phyloP scores from a whole-genome alignment of 2,329 filamentous ascomycete genomes.

The Venturia nashicola region DNA sequence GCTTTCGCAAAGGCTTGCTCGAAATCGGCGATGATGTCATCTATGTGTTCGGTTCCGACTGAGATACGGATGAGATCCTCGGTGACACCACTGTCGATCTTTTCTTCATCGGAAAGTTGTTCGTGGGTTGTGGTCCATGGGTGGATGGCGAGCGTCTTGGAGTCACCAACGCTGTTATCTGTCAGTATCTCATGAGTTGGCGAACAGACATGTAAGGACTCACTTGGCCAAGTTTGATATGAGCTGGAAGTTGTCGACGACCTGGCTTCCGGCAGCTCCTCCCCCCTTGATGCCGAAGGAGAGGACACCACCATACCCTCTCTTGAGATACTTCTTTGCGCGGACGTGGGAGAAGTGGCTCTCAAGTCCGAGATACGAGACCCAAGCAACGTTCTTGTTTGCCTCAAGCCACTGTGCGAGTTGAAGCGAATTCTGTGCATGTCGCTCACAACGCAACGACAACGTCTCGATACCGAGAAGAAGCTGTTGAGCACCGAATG shows the following conservation, averaged over 20 bases:
- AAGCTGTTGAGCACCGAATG: conserved; percentile 87
- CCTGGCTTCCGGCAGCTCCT: conserved; percentile 66
- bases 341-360: conserved; percentile 67
- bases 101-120: conserved; percentile 77
- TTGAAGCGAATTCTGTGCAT: conserved; percentile 70
- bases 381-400: conserved; percentile 79
- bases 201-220: conserved; percentile 3
- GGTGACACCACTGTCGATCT: conserved; percentile 66
- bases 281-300: conserved; percentile 91
- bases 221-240: conserved; percentile 89
- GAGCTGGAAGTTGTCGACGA: conserved; percentile 90
- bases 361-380: conserved; percentile 81
- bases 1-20: conserved; percentile 69
- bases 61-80: conserved; percentile 91
- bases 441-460: conserved; percentile 72
- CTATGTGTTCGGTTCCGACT: conserved; percentile 90
- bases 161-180: conserved; percentile 59
- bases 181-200: background rate
- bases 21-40: conserved; percentile 94
- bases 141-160: conserved; percentile 89
- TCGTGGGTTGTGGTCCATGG: conserved; percentile 94
- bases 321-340: conserved; percentile 76
- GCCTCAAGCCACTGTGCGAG: conserved; percentile 74
- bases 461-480: conserved; percentile 83
- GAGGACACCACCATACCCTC: conserved; percentile 80